Evolutionary conservation across 78 protist genomes (phyloP).

Genomic region (Dictyostelium citrinum): DNA sequence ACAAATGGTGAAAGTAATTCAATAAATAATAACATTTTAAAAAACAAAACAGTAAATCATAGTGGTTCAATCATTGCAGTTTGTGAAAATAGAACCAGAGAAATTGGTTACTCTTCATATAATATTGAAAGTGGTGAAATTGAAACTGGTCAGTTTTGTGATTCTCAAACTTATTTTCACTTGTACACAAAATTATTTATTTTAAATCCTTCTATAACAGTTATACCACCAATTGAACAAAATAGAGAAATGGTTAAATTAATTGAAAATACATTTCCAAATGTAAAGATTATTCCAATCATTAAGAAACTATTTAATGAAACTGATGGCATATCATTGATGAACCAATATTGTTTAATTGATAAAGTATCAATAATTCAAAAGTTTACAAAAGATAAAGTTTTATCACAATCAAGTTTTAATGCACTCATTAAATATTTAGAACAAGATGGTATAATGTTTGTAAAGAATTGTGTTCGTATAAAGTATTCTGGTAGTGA

Average conservation of each 20-base stretch:
- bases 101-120: constrained; percentile 40
- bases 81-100: constrained; percentile 45
- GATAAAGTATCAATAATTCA: constrained; percentile 7
- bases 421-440: constrained; percentile 29
- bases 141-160: constrained; percentile 71
- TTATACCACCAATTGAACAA: constrained; percentile 45
- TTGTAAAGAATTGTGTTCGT: constrained; percentile 3
- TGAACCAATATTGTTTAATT: not conserved
- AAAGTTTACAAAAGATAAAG: not conserved
- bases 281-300: not conserved
- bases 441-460: constrained; percentile 23
- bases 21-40: not conserved
- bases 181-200: constrained; percentile 46
- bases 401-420: constrained; percentile 24
- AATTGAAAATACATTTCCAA: not conserved
- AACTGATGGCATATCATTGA: not conserved
- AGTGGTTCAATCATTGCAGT: not conserved
- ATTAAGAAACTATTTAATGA: constrained; percentile 45
- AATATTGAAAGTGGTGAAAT: constrained; percentile 17
- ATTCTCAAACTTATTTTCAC: constrained; percentile 68
- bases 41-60: not conserved
- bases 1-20: not conserved
- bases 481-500: constrained; percentile 39
- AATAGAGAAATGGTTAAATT: constrained; percentile 47
- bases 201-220: not conserved